Evolutionary conservation across 2,329 filamentous ascomycete species (phyloP), one percentile per base, ranked within the genome.

Genomic region (Aureobasidium sp.): DNA sequence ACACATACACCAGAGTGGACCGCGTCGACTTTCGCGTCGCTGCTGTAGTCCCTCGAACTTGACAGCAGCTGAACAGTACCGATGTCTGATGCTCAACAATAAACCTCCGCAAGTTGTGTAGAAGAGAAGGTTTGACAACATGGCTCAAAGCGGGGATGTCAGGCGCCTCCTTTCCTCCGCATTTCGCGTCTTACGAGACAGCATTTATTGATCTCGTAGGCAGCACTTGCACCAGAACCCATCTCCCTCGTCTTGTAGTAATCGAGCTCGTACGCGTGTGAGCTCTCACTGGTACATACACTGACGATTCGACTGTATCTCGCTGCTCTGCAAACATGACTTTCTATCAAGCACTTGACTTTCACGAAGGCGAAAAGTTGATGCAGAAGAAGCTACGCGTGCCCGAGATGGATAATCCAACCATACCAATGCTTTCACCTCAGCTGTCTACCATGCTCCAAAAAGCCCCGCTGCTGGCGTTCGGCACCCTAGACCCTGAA

Each of bases 401-500:
- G 0, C 85, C 86, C 7, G 71, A 75, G 2, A 66, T 73, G 34
- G 79, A 83, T 52, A 92, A 94, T 68, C 89, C 90, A 0, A 91
- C 88, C 0, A 74, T 81, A 0, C 77, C 81, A 0, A 84, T 84
- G 59, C 79, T 94, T 1, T 84, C 84, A 0, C 78, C 79, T 5
- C 79, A 83, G 17, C 86, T 87, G 25, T 83, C 79, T 1, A 76
- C 79, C 65, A 81, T 89, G 64, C 79, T 91, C 3, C 78, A 81
- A 56, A 75, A 76, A 17, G 86, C 84, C 0, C 85, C 89, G 0
- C 78, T 94, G 8, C 77, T 94, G 15, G 89, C 89, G 0, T 75
- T 95, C 20, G 90, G 90, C 1, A 84, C 88, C 0, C 74, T 92
- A 1, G 90, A 94, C 69, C 73, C 75, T 2, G 69, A 84, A 22